phyloP scores from a whole-genome alignment of 179 eudicot species.

The Nepenthes alata region DNA sequence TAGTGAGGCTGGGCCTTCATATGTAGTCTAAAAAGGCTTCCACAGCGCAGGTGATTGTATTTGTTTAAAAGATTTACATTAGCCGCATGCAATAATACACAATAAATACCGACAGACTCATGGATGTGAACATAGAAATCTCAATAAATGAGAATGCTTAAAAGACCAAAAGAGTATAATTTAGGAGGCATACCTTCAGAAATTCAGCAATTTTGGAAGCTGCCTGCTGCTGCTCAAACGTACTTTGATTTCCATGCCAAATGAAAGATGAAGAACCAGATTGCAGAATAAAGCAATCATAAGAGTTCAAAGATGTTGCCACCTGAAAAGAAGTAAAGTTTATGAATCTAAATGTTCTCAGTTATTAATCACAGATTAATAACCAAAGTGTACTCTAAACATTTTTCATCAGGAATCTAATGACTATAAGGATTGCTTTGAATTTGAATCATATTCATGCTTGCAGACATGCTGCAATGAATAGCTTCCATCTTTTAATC shows the following conservation, averaged over 20 bases:
- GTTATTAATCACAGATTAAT: background rate
- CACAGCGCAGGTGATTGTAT: no score
- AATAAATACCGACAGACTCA: background rate
- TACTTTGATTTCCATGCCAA: constrained; percentile 88
- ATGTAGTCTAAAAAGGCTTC: no score
- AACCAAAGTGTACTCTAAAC: no score
- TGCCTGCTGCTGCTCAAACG: constrained; percentile 83
- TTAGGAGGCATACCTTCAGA: constrained; percentile 46
- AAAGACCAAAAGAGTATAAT: background rate
- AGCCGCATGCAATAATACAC: background rate
- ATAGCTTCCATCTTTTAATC: no score
- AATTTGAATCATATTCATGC: no score
- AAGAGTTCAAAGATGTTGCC: constrained; percentile 65
- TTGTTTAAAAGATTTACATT: no score
- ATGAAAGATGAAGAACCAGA: constrained; percentile 59
- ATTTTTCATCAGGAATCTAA: no score
- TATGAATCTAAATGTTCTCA: background rate
- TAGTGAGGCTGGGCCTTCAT: no score
- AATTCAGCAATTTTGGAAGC: constrained; percentile 78
- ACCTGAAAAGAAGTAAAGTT: constrained; percentile 31
- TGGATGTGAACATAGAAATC: background rate
- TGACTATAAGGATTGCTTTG: no score
- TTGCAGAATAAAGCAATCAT: constrained; percentile 80
- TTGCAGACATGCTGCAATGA: no score
- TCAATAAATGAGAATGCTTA: background rate